These are phyloP conservation scores for Stenocarpella maydis DNA, from an alignment of 2,329 filamentous ascomycete genomes.

Conservation along the genomic window DNA sequence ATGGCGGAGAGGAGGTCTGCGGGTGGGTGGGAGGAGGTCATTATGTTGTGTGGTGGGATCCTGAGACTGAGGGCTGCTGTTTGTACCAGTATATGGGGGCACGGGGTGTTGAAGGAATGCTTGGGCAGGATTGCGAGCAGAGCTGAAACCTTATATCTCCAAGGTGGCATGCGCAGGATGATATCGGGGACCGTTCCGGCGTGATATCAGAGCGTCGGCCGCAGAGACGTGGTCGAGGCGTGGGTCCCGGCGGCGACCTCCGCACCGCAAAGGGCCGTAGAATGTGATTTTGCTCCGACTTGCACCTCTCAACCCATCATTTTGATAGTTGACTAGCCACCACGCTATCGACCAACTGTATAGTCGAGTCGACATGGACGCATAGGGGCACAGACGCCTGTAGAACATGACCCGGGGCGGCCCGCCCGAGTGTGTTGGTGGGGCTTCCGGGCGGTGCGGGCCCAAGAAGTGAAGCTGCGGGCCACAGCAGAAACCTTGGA, in stretches of 20 bases:
- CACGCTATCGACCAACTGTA: too few species aligned
- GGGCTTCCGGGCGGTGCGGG: constrained; percentile 4
- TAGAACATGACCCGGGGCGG: constrained; percentile 5
- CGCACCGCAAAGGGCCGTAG: constrained; percentile 2
- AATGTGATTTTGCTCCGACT: too few species aligned
- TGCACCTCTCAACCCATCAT: too few species aligned
- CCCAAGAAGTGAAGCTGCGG: neutral
- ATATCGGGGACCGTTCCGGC: neutral
- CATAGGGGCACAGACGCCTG: neutral
- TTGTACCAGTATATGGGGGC: too few species aligned
- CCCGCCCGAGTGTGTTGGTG: neutral
- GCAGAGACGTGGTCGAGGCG: neutral
- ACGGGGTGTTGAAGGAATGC: neutral
- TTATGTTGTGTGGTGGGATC: constrained; percentile 12
- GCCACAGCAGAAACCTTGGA: neutral
- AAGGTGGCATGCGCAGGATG: neutral
- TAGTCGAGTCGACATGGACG: neutral
- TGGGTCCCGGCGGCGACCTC: constrained; percentile 3
- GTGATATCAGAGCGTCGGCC: neutral
- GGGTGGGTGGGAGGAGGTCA: constrained; percentile 40
- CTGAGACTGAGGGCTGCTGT: neutral
- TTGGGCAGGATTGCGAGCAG: neutral
- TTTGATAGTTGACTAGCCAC: too few species aligned
- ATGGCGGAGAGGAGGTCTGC: constrained; percentile 49
- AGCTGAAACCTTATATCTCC: neutral